Evolutionary conservation across 2,329 filamentous ascomycete species (phyloP).

Genomic region (Hirsutella minnesotensis): DNA sequence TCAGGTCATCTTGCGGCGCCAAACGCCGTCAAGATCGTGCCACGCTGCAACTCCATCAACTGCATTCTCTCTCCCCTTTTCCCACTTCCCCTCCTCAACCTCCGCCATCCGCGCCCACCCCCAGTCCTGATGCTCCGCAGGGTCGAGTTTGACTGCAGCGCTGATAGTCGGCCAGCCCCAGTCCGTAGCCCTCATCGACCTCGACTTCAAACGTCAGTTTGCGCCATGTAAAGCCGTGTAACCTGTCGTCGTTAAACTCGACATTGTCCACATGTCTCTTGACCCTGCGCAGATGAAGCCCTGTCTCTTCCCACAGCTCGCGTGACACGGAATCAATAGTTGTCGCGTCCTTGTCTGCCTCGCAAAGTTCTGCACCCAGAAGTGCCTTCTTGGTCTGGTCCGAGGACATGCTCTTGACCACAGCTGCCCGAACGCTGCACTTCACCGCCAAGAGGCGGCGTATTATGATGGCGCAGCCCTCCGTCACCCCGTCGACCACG

Average conservation of each 20-base stretch:
- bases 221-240: constrained; percentile 4
- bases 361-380: neutral
- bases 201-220: constrained; percentile 5
- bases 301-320: constrained; percentile 5
- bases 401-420: neutral
- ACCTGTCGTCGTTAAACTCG: constrained; percentile 1
- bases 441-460: too few relatives aligned
- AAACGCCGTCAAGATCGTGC: constrained; percentile 1
- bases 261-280: constrained; percentile 1
- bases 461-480: too few relatives aligned
- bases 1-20: too few relatives aligned
- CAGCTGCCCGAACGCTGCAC: too few relatives aligned
- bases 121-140: constrained; percentile 5
- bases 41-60: neutral
- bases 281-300: constrained; percentile 2
- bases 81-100: neutral
- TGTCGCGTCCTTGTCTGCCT: constrained; percentile 2
- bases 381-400: neutral
- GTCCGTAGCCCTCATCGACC: constrained; percentile 1
- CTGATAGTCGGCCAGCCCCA: neutral
- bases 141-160: constrained; percentile 3
- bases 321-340: constrained; percentile 1
- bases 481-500: too few relatives aligned
- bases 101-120: constrained; percentile 5
- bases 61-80: constrained; percentile 1